These are phyloP conservation scores for Ceratocystis albifundus DNA, from an alignment of 2,329 filamentous ascomycete species.

Conservation along the genomic window DNA sequence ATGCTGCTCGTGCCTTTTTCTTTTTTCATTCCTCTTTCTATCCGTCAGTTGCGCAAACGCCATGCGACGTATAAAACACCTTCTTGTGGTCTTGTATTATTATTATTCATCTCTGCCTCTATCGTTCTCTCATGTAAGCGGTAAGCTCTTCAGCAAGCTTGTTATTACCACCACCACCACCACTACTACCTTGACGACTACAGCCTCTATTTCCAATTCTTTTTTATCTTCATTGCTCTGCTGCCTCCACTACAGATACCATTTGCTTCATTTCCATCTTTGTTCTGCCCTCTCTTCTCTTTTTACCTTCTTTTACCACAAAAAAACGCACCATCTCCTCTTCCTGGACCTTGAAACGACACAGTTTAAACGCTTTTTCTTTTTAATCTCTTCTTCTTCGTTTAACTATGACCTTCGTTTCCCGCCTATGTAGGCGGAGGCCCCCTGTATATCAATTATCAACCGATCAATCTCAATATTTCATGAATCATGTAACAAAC, in stretches of 20 bases:
- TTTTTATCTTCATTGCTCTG: neutral
- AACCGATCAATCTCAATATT: conserved; percentile 5
- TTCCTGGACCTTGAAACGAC: conserved; percentile 12
- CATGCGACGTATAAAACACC: neutral
- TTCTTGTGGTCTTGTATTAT: neutral
- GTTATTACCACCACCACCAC: neutral
- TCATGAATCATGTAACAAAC: conserved; percentile 16
- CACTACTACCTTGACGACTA: neutral
- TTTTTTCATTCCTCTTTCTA: neutral
- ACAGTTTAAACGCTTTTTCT: neutral
- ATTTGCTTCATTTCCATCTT: neutral
- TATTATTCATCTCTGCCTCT: neutral
- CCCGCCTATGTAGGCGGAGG: neutral
- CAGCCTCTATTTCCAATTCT: neutral
- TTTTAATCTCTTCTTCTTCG: conserved; percentile 4
- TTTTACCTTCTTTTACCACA: conserved; percentile 16
- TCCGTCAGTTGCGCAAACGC: neutral
- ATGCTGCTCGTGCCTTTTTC: neutral
- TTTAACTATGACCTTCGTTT: neutral
- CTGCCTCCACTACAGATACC: neutral
- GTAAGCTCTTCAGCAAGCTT: neutral
- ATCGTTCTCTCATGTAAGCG: neutral
- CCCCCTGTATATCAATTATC: conserved; percentile 17
- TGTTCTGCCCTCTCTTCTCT: neutral
- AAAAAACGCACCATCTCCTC: conserved; percentile 22